Evolutionary conservation across 106 monocot genomes (phyloP), one percentile per base, ranked within the genome.

Genomic region (Apostasia ramifera): DNA sequence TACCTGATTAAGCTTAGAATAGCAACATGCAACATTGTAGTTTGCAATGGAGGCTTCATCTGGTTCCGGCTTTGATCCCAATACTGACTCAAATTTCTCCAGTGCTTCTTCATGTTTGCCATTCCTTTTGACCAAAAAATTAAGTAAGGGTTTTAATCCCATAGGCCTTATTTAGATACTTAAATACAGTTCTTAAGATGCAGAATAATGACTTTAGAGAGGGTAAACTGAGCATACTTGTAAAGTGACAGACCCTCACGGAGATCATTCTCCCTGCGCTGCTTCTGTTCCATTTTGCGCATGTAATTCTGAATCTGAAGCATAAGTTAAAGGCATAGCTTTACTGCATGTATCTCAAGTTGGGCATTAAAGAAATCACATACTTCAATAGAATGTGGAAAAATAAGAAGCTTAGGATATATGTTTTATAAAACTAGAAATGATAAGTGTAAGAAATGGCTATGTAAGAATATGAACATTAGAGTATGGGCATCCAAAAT

Each of bases 1-100:
- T 12, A 98, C 97, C 89, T 87, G 92, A 81, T 90, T 85, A 50
- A 98, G 92, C 70, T 92, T 98, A 14, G 97, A 84, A 69, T 98
- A 98, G 70, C 97, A 92, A 49, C 97, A 98, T 7, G 97, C 97
- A 0, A 98, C 97, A 68, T 92, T 98, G 82, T 92, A 98, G 77
- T 85, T 90, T 47, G 95, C 95, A 6, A 97, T 69, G 2, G 95
- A 84, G 37, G 86, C 76, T 70, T 97, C 95, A n/a, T 89, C 79
- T 7, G 61, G 64, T 75, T 87, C 89, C 12, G 92, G 92, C 70
- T 90, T 92, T 61, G 81, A 92, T 55, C 92, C 92, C 57, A 98
- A 70, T 51, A 98, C 87, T 6, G 92, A 98, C 70, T 98, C 97
- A 54, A 92, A 98, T 60, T 83, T 98, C 81, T 92, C 89, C 81